Percentiles rank a stretch among this genome's conserved stretches.
Conservation (phyloP, 192 early-diverging fungal species). For the Radiomyces spectabilis region DNA sequence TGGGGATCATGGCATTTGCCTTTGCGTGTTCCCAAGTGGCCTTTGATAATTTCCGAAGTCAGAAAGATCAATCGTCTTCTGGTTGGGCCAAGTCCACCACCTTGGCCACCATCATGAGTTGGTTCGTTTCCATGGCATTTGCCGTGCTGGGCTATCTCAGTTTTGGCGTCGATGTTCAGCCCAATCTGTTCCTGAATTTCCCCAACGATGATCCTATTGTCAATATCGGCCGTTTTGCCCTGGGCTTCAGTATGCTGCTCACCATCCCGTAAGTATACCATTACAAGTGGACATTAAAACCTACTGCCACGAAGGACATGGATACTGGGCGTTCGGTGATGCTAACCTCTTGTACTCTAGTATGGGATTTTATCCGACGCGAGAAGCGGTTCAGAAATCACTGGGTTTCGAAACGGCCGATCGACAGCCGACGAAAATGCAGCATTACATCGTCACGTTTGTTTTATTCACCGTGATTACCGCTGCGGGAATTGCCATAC, state of each 20-base stretch:
- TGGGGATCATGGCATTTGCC: constrained; percentile 66
- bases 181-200: constrained; percentile 66
- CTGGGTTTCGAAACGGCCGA: constrained; percentile 34
- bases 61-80: constrained; percentile 35
- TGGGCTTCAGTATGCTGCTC: constrained; percentile 56
- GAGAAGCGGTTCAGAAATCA: constrained; percentile 37
- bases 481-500: constrained; percentile 26
- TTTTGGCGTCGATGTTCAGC: constrained; percentile 52
- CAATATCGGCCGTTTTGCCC: constrained; percentile 49
- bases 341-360: too few species aligned
- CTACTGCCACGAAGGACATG: too few species aligned
- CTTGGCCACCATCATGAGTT: constrained; percentile 40
- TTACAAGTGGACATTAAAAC: background rate
- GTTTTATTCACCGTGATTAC: constrained; percentile 28
- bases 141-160: constrained; percentile 52
- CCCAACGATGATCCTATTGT: constrained; percentile 43
- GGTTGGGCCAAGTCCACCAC: constrained; percentile 43
- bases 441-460: constrained; percentile 35
- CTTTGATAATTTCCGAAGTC: constrained; percentile 47
- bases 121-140: constrained; percentile 53
- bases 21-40: constrained; percentile 59
- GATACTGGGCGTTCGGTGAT: too few species aligned
- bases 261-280: constrained; percentile 41
- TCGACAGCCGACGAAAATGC: constrained; percentile 14
- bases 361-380: constrained; percentile 39